Conservation (phyloP, 2,329 filamentous ascomycete genomes). For the Camillea tinctor region DNA sequence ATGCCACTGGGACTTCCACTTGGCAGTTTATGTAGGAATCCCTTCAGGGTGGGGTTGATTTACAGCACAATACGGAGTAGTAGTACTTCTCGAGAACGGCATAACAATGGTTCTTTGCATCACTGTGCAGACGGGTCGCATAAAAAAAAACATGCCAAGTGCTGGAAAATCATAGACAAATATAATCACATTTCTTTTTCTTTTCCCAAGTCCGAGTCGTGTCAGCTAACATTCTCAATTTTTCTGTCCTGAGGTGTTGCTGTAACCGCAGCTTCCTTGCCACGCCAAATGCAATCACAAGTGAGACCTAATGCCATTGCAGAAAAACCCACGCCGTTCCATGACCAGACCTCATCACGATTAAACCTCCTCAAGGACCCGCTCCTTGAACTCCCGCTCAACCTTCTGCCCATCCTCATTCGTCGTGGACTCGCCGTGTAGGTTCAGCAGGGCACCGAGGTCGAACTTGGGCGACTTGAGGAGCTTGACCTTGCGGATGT, state of each 20-base stretch:
- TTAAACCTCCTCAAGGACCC: constrained; percentile 92
- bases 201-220: constrained; percentile 13
- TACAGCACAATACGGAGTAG: not conserved
- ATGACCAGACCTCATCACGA: constrained; percentile 41
- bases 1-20: not conserved
- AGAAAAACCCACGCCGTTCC: constrained; percentile 47
- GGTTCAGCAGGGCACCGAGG: constrained; percentile 89
- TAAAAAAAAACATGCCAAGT: not conserved
- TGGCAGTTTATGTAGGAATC: not conserved
- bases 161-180: not conserved
- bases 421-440: constrained; percentile 95
- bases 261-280: constrained; percentile 40
- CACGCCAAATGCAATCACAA: constrained; percentile 49
- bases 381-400: constrained; percentile 99
- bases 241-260: constrained; percentile 35
- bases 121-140: not conserved
- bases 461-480: constrained; percentile 99
- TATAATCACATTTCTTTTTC: not conserved
- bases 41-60: not conserved
- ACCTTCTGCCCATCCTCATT: constrained; percentile 98
- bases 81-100: not conserved
- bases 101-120: not conserved
- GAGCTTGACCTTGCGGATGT: constrained; percentile 99
- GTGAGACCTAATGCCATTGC: constrained; percentile 46
- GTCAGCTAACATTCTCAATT: constrained; percentile 39